A percentile compares a stretch with the other conserved stretches of the same genome.
Conservation (phyloP, 306 rosid species). For the Prunus fruticosa region DNA sequence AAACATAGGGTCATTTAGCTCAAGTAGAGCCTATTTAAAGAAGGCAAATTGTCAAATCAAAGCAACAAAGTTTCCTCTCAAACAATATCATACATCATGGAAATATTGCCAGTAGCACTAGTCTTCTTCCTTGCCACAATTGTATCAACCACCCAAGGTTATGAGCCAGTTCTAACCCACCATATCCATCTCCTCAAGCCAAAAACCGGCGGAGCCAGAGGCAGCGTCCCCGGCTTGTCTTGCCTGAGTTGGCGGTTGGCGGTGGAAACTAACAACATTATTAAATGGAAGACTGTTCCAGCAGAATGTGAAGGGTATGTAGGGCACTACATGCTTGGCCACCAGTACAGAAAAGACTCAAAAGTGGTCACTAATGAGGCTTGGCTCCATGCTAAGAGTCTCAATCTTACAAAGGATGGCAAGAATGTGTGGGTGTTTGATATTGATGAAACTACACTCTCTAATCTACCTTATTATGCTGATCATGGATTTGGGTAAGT, state of each 20-base stretch:
- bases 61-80: not conserved
- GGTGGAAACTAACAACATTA: constrained; percentile 50
- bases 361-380: constrained; percentile 30
- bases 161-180: constrained; percentile 12
- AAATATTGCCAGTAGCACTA: not conserved
- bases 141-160: constrained; percentile 11
- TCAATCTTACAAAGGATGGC: constrained; percentile 17
- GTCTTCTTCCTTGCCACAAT: constrained; percentile 20
- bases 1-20: not conserved
- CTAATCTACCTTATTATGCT: constrained; percentile 55
- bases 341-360: constrained; percentile 45
- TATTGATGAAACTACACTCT: constrained; percentile 53
- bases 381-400: constrained; percentile 14
- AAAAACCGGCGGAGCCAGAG: constrained; percentile 17
- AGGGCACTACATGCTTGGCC: constrained; percentile 44
- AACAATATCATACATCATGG: not conserved
- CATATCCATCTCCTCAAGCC: constrained; percentile 37
- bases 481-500: constrained; percentile 53
- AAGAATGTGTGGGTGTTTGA: constrained; percentile 44
- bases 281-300: constrained; percentile 38
- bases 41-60: not conserved
- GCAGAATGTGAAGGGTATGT: constrained; percentile 35
- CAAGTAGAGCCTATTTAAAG: not conserved
- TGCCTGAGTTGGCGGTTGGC: constrained; percentile 68
- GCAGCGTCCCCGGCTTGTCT: constrained; percentile 3